A percentile compares a stretch with the other conserved stretches of the same genome.
These are phyloP conservation scores for Debaryomycetaceae sp. DNA, from an alignment of 1,139 yeast species.

Conservation along the genomic window DNA sequence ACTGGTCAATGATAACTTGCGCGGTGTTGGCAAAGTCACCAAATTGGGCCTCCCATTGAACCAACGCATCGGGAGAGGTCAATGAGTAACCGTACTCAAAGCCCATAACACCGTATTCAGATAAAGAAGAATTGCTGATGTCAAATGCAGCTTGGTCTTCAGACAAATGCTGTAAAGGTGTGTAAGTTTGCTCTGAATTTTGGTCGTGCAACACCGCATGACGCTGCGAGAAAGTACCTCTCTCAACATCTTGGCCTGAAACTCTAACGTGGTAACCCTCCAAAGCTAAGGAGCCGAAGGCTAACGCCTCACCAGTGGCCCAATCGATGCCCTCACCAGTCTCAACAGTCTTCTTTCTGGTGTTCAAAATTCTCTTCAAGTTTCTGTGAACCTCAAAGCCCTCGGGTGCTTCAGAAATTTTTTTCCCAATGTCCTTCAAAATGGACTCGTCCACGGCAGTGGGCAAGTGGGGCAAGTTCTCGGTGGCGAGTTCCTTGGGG, in stretches of 20 bases:
- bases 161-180: constrained; percentile 77
- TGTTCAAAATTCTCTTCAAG: constrained; percentile 87
- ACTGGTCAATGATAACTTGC: constrained; percentile 95
- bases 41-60: constrained; percentile 99
- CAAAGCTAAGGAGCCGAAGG: constrained; percentile 84
- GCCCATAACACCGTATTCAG: constrained; percentile 99
- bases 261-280: constrained; percentile 98
- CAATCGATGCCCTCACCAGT: constrained; percentile 95
- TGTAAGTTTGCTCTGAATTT: constrained; percentile 72
- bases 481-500: constrained; percentile 94
- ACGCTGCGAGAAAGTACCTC: constrained; percentile 99
- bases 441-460: constrained; percentile 77
- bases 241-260: constrained; percentile 99
- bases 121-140: constrained; percentile 92
- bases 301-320: constrained; percentile 99
- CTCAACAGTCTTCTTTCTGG: constrained; percentile 83
- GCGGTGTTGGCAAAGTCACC: constrained; percentile 99
- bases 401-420: constrained; percentile 80
- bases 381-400: constrained; percentile 91
- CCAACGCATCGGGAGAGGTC: constrained; percentile 92
- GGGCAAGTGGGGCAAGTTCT: constrained; percentile 92
- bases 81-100: constrained; percentile 98
- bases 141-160: constrained; percentile 84
- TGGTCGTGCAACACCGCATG: constrained; percentile 98
- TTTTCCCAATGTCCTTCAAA: constrained; percentile 74